A percentile compares a stretch with the other conserved stretches of the same genome.
These are phyloP conservation scores for Daldinia caldariorum DNA, from an alignment of 495 filamentous ascomycete genomes.

Conservation along the genomic window DNA sequence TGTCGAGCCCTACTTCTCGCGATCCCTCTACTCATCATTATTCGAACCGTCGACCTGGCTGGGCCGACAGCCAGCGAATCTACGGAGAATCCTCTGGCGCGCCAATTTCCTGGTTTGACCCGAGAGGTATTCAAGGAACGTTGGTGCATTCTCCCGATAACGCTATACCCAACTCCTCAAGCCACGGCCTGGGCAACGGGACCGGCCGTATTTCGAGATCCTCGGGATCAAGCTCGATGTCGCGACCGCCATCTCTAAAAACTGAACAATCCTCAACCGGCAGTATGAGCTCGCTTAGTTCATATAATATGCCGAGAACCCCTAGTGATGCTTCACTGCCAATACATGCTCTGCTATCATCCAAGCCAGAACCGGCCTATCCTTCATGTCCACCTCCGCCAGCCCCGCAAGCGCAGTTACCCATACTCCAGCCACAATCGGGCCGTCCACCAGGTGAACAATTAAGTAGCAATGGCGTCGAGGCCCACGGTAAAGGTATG, in stretches of 20 bases:
- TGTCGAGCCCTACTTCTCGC: slow-evolving; percentile 45
- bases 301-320: slow-evolving; percentile 50
- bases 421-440: slow-evolving; percentile 35
- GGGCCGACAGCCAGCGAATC: slow-evolving; percentile 34
- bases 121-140: slow-evolving; percentile 33
- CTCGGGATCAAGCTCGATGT: slow-evolving; percentile 40
- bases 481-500: slow-evolving; percentile 24
- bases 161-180: slow-evolving; percentile 23
- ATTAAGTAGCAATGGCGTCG: slow-evolving; percentile 9
- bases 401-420: slow-evolving; percentile 31
- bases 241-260: slow-evolving; percentile 47
- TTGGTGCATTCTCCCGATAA: slow-evolving; percentile 44
- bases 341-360: slow-evolving; percentile 57
- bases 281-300: slow-evolving; percentile 48
- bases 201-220: slow-evolving; percentile 38
- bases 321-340: slow-evolving; percentile 57
- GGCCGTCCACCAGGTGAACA: slow-evolving; percentile 35
- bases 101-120: slow-evolving; percentile 42
- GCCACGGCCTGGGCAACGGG: slow-evolving; percentile 15
- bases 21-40: slow-evolving; percentile 33
- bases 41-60: slow-evolving; percentile 28
- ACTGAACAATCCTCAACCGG: slow-evolving; percentile 53
- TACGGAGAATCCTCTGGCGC: slow-evolving; percentile 28
- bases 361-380: slow-evolving; percentile 47
- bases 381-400: slow-evolving; percentile 3